phyloP scores from a whole-genome alignment of 305 asterid genomes.

The Fraxinus velutina region DNA sequence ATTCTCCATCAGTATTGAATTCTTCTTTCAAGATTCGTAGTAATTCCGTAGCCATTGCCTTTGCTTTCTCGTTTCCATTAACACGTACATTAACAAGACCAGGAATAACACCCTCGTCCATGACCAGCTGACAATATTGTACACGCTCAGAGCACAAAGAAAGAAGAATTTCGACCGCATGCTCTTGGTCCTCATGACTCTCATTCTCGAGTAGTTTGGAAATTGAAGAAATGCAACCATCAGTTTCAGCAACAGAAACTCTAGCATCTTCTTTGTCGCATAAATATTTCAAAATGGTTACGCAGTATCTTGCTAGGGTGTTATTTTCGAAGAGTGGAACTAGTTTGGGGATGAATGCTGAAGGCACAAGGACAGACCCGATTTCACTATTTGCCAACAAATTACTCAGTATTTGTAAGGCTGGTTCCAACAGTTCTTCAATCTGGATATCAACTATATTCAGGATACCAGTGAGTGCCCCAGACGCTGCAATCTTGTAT shows the following conservation, averaged over 20 bases:
- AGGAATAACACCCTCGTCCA: conserved; percentile 70
- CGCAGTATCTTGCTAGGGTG: conserved; percentile 36
- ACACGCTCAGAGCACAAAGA: conserved; percentile 54
- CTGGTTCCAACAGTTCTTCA: conserved; percentile 47
- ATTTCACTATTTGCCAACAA: conserved; percentile 40
- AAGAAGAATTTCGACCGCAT: conserved; percentile 62
- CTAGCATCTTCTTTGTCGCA: conserved; percentile 38
- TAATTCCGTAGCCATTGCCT: conserved; percentile 63
- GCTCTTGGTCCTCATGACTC: conserved; percentile 55
- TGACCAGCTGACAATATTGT: conserved; percentile 47
- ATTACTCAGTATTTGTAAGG: conserved; percentile 49
- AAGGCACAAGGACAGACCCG: conserved; percentile 30
- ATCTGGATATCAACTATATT: conserved; percentile 49
- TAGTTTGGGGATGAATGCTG: conserved; percentile 50
- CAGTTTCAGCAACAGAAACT: conserved; percentile 46
- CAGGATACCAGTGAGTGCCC: conserved; percentile 47
- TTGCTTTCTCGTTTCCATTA: conserved; percentile 55
- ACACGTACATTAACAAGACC: conserved; percentile 45
- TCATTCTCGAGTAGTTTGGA: conserved; percentile 52
- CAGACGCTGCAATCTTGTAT: conserved; percentile 42
- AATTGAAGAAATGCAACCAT: conserved; percentile 62
- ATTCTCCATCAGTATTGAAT: conserved; percentile 26
- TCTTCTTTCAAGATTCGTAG: conserved; percentile 57
- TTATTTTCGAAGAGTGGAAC: conserved; percentile 42
- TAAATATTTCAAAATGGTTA: conserved; percentile 49